These are phyloP conservation scores for Nigrospora oryzae DNA, from an alignment of 2,329 filamentous ascomycete species.

Conservation along the genomic window DNA sequence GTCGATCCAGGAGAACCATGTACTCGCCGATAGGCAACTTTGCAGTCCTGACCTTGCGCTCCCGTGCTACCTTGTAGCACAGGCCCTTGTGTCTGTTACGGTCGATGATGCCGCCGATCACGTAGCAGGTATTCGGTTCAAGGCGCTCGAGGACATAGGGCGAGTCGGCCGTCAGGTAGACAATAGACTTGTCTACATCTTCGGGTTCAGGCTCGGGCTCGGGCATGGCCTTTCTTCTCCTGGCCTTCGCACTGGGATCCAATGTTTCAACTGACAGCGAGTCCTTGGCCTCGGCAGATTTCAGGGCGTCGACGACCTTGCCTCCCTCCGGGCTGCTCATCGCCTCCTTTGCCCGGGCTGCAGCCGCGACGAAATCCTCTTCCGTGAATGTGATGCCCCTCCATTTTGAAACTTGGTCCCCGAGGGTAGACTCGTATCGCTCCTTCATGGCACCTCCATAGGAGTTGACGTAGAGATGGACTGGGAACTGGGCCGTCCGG, in stretches of 20 bases:
- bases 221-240: constrained; percentile 13
- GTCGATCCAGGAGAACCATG: constrained; percentile 79
- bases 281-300: constrained; percentile 22
- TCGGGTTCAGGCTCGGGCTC: constrained; percentile 16
- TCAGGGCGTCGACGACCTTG: constrained; percentile 50
- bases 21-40: constrained; percentile 93
- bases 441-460: constrained; percentile 69
- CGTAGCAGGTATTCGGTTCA: constrained; percentile 82
- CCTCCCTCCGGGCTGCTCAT: constrained; percentile 56
- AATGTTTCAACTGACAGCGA: constrained; percentile 22
- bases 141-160: constrained; percentile 73
- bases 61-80: constrained; percentile 74
- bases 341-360: constrained; percentile 53
- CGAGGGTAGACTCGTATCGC: constrained; percentile 70
- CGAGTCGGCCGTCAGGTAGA: constrained; percentile 93
- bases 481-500: constrained; percentile 54
- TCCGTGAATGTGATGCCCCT: constrained; percentile 66
- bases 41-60: constrained; percentile 74
- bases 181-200: constrained; percentile 39
- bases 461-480: constrained; percentile 68
- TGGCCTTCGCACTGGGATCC: constrained; percentile 21
- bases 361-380: constrained; percentile 65
- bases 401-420: constrained; percentile 68
- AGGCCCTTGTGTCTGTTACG: constrained; percentile 94
- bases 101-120: constrained; percentile 91